Evolutionary conservation across 192 early-diverging fungal species (phyloP).

Genomic region (Rhizoclosmatium globosum): DNA sequence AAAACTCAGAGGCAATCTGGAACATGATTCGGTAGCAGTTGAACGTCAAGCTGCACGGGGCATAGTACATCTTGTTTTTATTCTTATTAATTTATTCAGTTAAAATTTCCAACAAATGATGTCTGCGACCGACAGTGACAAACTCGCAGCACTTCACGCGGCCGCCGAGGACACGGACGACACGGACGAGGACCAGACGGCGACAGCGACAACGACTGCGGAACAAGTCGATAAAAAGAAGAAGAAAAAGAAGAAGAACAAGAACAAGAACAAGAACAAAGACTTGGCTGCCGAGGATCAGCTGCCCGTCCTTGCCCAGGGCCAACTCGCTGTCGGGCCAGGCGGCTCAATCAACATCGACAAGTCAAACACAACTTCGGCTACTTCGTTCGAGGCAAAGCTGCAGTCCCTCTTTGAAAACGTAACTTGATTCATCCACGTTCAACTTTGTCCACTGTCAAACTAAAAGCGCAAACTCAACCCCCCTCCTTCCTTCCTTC

Average conservation of each 20-base stretch:
- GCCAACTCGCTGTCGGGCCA: neutral
- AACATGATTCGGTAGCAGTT: too few species aligned
- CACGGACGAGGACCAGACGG: conserved; percentile 1
- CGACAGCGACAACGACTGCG: neutral
- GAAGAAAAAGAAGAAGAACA: conserved; percentile 7
- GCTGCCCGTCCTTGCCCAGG: neutral
- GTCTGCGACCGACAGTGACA: neutral
- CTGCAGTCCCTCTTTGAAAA: neutral
- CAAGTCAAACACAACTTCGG: neutral
- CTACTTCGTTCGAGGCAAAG: neutral
- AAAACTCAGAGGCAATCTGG: too few species aligned
- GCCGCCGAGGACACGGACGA: neutral
- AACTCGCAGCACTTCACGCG: neutral
- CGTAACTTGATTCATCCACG: too few species aligned
- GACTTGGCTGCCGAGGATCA: neutral
- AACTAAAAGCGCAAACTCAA: too few species aligned
- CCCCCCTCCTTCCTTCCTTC: too few species aligned
- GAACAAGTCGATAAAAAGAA: neutral
- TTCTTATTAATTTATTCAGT: too few species aligned
- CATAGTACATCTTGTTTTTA: too few species aligned
- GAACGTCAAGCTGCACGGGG: too few species aligned
- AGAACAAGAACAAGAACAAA: conserved; percentile 26
- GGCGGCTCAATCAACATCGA: neutral
- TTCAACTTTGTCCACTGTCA: too few species aligned
- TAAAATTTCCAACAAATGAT: neutral